Percentiles rank a stretch among this genome's conserved stretches.
Evolutionary conservation across 148 eudicot genomes (phyloP).

Genomic region (Rheum nobile): DNA sequence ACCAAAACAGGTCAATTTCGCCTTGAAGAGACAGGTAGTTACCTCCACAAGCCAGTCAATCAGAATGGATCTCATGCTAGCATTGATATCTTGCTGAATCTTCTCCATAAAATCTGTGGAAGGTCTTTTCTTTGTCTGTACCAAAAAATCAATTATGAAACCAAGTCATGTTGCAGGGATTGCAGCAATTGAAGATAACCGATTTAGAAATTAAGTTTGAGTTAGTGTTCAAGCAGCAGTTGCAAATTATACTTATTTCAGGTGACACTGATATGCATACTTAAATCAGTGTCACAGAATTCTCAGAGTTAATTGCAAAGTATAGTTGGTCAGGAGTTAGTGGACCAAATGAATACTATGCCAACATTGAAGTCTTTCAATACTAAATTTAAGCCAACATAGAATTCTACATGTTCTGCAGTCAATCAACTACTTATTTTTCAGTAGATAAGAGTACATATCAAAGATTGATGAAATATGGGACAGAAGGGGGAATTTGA

Average conservation of each 20-base stretch:
- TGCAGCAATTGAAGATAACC: background rate
- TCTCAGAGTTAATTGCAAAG: no score
- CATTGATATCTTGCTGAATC: constrained; percentile 79
- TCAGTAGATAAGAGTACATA: no score
- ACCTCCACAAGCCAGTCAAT: constrained; percentile 99
- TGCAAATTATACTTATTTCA: background rate
- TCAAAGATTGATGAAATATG: background rate
- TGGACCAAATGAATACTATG: background rate
- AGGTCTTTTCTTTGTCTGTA: constrained; percentile 78
- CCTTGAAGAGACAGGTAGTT: constrained; percentile 7
- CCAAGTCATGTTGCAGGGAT: background rate
- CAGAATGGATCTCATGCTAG: constrained; percentile 89
- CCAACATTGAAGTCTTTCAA: no score
- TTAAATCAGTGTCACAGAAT: background rate
- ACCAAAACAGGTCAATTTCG: background rate
- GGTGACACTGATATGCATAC: background rate
- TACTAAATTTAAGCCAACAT: no score
- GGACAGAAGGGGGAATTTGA: no score
- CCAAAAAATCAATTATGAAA: background rate
- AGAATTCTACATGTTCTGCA: no score
- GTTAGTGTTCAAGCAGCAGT: no score
- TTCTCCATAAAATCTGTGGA: constrained; percentile 68
- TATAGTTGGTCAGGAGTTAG: background rate
- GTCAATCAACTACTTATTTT: background rate
- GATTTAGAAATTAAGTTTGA: background rate